Percentiles rank a stretch among this genome's conserved stretches.
phyloP scores from a whole-genome alignment of 2,329 filamentous ascomycete species.

The Hirsutella rhossiliensis region DNA sequence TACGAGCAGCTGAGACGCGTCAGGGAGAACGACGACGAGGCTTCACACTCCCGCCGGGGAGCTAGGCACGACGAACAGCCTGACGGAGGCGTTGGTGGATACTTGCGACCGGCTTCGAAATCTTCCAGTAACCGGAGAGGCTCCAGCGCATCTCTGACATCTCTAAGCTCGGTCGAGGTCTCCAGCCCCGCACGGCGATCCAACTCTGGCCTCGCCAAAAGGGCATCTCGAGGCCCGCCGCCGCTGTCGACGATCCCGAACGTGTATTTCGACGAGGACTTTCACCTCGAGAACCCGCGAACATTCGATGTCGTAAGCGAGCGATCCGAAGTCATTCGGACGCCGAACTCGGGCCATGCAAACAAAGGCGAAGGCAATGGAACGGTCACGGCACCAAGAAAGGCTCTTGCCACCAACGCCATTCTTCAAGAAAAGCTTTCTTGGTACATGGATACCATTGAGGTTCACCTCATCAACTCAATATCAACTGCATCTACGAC shows the following conservation, averaged over 20 bases:
- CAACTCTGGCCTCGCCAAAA: constrained; percentile 39
- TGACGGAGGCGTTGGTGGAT: constrained; percentile 28
- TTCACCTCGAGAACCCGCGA: constrained; percentile 88
- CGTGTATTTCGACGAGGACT: constrained; percentile 92
- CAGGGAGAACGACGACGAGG: constrained; percentile 64
- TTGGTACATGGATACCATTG: constrained; percentile 99
- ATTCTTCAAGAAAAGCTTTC: constrained; percentile 97
- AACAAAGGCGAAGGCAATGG: constrained; percentile 46
- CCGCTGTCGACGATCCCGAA: constrained; percentile 83
- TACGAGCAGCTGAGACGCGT: constrained; percentile 83
- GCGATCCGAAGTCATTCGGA: constrained; percentile 84
- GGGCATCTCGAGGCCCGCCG: constrained; percentile 59
- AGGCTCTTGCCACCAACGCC: constrained; percentile 87
- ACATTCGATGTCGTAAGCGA: constrained; percentile 97
- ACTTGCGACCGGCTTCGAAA: constrained; percentile 29
- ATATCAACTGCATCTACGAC: constrained; percentile 93
- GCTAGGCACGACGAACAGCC: constrained; percentile 30
- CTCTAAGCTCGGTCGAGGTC: constrained; percentile 36
- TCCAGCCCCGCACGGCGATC: constrained; percentile 29
- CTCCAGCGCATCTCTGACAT: constrained; percentile 32
- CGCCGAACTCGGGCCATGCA: constrained; percentile 40
- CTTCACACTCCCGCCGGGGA: constrained; percentile 26
- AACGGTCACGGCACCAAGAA: constrained; percentile 49
- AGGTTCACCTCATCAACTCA: constrained; percentile 90
- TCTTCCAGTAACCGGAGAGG: constrained; percentile 17